phyloP scores from a whole-genome alignment of 371 early-diverging fungal genomes.

The Rhizomucor miehei region DNA sequence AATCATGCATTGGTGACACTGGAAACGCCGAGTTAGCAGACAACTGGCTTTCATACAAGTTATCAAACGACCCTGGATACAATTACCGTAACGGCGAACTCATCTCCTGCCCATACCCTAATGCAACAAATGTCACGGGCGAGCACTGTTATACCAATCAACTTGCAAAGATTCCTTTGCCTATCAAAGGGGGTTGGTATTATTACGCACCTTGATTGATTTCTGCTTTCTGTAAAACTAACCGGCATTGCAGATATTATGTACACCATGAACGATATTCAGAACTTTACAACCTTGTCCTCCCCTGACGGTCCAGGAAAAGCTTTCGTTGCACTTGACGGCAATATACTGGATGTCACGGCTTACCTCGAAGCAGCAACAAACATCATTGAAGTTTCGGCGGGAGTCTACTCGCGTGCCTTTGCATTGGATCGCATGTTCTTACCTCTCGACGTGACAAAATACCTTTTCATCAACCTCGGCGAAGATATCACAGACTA shows the following conservation, averaged over 20 bases:
- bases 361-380: conserved; percentile 35
- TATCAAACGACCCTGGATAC: conserved; percentile 37
- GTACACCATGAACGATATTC: conserved; percentile 20
- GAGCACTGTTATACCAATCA: conserved; percentile 36
- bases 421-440: conserved; percentile 43
- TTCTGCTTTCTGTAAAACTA: conserved; percentile 8
- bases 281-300: conserved; percentile 22
- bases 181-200: conserved; percentile 7
- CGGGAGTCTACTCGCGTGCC: conserved; percentile 32
- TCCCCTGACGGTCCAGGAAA: conserved; percentile 19
- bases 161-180: neutral
- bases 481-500: conserved; percentile 42
- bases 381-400: conserved; percentile 28
- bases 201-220: neutral
- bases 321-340: conserved; percentile 38
- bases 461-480: conserved; percentile 34
- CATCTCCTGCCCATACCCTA: conserved; percentile 35
- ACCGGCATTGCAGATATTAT: conserved; percentile 26
- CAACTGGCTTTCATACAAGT: conserved; percentile 29
- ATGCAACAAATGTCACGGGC: conserved; percentile 25
- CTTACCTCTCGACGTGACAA: conserved; percentile 36
- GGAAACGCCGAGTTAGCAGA: conserved; percentile 26
- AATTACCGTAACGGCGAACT: conserved; percentile 14
- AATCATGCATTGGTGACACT: conserved; percentile 27
- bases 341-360: conserved; percentile 41